A percentile compares a stretch with the other conserved stretches of the same genome.
phyloP scores from a whole-genome alignment of 768 basidiomycete species.

The Pulveroboletus frians region DNA sequence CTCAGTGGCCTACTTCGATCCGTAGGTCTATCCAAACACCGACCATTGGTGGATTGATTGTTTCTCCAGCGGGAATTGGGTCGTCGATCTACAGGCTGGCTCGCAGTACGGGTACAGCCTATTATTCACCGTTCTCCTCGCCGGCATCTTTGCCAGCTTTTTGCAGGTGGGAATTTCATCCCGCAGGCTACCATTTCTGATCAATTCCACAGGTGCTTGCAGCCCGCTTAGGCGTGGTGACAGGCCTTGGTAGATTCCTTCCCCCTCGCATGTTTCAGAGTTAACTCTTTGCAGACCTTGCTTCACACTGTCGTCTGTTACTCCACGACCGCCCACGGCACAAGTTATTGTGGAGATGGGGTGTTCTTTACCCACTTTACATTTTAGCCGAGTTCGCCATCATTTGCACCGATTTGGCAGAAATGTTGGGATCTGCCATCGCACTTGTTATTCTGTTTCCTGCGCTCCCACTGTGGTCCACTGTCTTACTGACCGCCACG shows the following conservation, averaged over 20 bases:
- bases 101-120: conserved; percentile 80
- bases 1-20: conserved; percentile 85
- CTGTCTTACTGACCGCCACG: conserved; percentile 60
- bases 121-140: conserved; percentile 78
- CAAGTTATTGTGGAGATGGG: conserved; percentile 51
- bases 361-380: conserved; percentile 62
- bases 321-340: conserved; percentile 61
- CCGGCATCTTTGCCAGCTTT: conserved; percentile 78
- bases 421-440: conserved; percentile 78
- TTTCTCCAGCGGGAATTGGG: conserved; percentile 71
- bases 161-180: conserved; percentile 49
- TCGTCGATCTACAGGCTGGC: conserved; percentile 85
- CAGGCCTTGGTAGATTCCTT: conserved; percentile 58
- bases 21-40: conserved; percentile 42
- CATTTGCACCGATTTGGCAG: conserved; percentile 74
- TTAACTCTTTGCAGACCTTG: conserved; percentile 42
- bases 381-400: conserved; percentile 63
- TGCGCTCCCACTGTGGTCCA: conserved; percentile 60
- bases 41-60: background rate
- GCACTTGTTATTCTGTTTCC: conserved; percentile 75
- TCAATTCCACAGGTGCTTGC: conserved; percentile 56
- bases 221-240: conserved; percentile 76
- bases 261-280: background rate
- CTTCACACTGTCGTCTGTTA: conserved; percentile 58
- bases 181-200: background rate